phyloP scores from a whole-genome alignment of 805 yeast genomes.

The Lachancea sp. region DNA sequence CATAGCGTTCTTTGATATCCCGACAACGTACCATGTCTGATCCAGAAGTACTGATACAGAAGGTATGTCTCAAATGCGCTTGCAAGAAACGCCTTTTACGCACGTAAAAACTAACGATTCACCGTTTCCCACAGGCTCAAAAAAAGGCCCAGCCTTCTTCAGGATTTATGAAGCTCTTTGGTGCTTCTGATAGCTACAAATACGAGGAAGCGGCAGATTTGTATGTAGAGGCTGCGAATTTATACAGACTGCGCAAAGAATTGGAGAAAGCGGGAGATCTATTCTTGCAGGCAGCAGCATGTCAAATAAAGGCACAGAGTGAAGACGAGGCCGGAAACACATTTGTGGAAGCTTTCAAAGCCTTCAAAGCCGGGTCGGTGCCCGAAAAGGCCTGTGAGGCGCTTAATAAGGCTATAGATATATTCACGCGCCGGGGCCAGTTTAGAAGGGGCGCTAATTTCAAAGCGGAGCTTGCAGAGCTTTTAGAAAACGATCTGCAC shows the following conservation, averaged over 20 bases:
- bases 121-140: slow-evolving; percentile 47
- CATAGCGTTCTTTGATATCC: no score
- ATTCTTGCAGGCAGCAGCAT: slow-evolving; percentile 78
- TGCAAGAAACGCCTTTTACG: neutral
- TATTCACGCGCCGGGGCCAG: slow-evolving; percentile 86
- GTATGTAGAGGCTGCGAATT: slow-evolving; percentile 89
- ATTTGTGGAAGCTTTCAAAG: slow-evolving; percentile 83
- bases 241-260: slow-evolving; percentile 71
- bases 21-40: slow-evolving; percentile 33
- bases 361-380: slow-evolving; percentile 69
- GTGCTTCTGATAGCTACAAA: slow-evolving; percentile 54
- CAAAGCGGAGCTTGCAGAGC: slow-evolving; percentile 81
- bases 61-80: slow-evolving; percentile 16
- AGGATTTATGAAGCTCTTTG: slow-evolving; percentile 65
- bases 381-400: slow-evolving; percentile 65
- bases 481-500: slow-evolving; percentile 70
- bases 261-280: slow-evolving; percentile 70
- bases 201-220: slow-evolving; percentile 90
- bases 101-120: neutral
- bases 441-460: slow-evolving; percentile 95
- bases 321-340: slow-evolving; percentile 91
- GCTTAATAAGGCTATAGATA: slow-evolving; percentile 66
- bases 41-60: slow-evolving; percentile 40
- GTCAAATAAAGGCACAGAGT: slow-evolving; percentile 65
- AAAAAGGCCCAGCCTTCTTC: slow-evolving; percentile 61